Evolutionary conservation across 2,329 filamentous ascomycete genomes (phyloP), one percentile per base, ranked within the genome.

Genomic region (Exophiala phaeomuriformis): DNA sequence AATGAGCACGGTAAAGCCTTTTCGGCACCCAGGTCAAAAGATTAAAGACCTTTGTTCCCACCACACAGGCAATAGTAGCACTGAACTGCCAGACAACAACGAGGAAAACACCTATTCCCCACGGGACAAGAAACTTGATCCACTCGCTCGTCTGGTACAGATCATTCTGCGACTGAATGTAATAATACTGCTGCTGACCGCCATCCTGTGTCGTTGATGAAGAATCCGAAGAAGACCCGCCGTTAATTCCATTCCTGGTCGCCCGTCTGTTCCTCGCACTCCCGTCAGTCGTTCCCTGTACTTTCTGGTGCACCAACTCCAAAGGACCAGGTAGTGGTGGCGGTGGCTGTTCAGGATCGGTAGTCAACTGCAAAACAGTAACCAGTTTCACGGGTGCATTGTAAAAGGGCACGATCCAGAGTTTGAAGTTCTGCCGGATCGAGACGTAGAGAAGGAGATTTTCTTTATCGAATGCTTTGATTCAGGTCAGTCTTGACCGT

Each of bases 371-470:
- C 3, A 91, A 72, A 30, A 89, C 81, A 0, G 83, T 83, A 10
- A 85, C 83, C 7, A 91, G 79, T 4, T 76, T 75, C 9, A 88
- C 85, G 1, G 79, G 77, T 2, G 85, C 79, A 39, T 78, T 75
- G 72, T 90, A 85, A 65, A 90, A 83, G 2, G 89, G 88, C 12
- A 94, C 68, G 61, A 88, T 75, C 81, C 86, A 91, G 61, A 93
- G 74, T 31, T 82, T 77, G 70, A 95, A 93, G 49, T 83, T 75
- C 67, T 95, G 90, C 39, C 75, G 79, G 56, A 93, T 78, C 35
- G 79, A 79, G 47, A 90, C 77, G 69, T 89, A 95, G 47, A 95
- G 79, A n/a, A 79, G 76, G 39, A 81, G 73, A 27, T 78, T 80
- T 2, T 75, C 64, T 62, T 82, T 72, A 65, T 94, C 88, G 64